Evolutionary conservation across 2,329 filamentous ascomycete genomes (phyloP).

Genomic region (Ampelomyces quisqualis): DNA sequence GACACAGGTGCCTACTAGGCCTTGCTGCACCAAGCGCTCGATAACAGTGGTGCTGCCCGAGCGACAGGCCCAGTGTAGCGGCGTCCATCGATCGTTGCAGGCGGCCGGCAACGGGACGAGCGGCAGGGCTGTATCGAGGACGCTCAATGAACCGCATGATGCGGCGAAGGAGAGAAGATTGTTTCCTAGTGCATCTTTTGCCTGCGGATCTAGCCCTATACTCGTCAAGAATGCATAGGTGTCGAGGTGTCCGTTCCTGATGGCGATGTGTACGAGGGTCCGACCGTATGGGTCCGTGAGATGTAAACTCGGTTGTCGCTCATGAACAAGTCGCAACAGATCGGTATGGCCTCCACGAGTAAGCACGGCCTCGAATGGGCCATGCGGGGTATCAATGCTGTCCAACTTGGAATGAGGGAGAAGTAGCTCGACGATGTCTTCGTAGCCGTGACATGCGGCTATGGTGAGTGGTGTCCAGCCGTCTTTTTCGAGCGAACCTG

Average conservation of each 20-base stretch:
- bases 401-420: not conserved
- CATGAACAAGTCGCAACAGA: slow-evolving; percentile 2
- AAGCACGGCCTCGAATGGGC: not conserved
- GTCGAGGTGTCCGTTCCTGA: slow-evolving; percentile 1
- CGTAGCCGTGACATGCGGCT: not conserved
- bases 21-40: slow-evolving; percentile 6
- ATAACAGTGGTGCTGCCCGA: slow-evolving; percentile 3
- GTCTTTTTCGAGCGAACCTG: no score
- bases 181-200: slow-evolving; percentile 6
- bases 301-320: not conserved
- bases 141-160: slow-evolving; percentile 7
- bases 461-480: not conserved
- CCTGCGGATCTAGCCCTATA: not conserved
- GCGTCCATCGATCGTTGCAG: slow-evolving; percentile 2
- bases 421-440: slow-evolving; percentile 1
- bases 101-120: not conserved
- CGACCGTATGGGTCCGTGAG: slow-evolving; percentile 3
- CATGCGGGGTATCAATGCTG: not conserved
- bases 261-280: slow-evolving; percentile 2
- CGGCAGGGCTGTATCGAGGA: slow-evolving; percentile 1
- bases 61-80: slow-evolving; percentile 12
- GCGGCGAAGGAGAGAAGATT: slow-evolving; percentile 6
- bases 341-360: slow-evolving; percentile 1
- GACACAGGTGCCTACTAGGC: not conserved
- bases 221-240: not conserved